A percentile compares a stretch with the other conserved stretches of the same genome.
Conservation (phyloP, 108 stramenopile species). For the Schizochytrium sp. region DNA sequence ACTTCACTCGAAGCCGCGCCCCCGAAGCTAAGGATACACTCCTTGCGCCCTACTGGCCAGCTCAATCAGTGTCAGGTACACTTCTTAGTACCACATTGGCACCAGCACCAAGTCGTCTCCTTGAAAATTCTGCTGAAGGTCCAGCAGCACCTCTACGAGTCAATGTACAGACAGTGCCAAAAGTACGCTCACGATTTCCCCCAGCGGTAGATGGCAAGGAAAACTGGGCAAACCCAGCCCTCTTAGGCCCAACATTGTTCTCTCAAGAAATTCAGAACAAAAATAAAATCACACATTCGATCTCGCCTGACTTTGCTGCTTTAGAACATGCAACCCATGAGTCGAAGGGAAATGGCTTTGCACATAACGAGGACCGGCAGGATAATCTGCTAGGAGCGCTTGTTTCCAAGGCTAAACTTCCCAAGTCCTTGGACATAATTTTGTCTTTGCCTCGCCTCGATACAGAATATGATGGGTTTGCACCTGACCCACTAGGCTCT, state of each 20-base stretch:
- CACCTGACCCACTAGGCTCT: conserved; percentile 37
- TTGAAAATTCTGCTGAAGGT: not conserved
- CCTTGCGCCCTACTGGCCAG: not conserved
- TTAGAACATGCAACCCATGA: not conserved
- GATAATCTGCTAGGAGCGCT: not conserved
- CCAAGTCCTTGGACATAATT: not conserved
- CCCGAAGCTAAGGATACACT: no score
- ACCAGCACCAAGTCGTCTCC: not conserved
- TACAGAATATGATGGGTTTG: conserved; percentile 23
- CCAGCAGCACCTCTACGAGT: not conserved
- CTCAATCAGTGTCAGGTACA: not conserved
- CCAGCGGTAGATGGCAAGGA: not conserved
- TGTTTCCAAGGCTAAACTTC: not conserved
- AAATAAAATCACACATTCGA: no score
- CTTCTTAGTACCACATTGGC: not conserved
- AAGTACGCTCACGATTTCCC: not conserved
- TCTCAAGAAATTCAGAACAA: no score
- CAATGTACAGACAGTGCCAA: not conserved
- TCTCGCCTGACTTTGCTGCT: not conserved
- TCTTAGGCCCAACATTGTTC: no score
- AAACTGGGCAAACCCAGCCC: not conserved
- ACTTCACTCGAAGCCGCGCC: no score
- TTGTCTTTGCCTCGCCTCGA: conserved; percentile 3
- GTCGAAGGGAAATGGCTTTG: not conserved
- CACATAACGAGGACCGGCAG: not conserved